phyloP scores from a whole-genome alignment of 2,329 filamentous ascomycete species.

The Cladosporium halotolerans region DNA sequence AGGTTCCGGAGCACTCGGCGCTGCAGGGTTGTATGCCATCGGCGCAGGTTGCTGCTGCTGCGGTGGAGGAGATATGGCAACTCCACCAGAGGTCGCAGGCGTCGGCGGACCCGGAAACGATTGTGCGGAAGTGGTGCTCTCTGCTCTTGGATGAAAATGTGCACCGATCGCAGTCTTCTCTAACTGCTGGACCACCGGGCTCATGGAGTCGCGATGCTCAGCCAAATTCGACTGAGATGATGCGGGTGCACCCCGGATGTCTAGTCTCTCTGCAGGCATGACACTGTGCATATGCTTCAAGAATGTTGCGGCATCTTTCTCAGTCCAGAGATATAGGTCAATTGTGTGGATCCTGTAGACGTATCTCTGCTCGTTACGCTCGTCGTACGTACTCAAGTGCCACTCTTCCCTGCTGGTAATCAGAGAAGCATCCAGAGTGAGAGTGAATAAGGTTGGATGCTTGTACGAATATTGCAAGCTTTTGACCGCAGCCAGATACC shows the following conservation, averaged over 20 bases:
- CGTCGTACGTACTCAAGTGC: conserved; percentile 69
- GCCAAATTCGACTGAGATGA: conserved; percentile 37
- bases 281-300: conserved; percentile 62
- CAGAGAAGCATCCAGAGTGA: conserved; percentile 52
- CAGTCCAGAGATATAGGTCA: conserved; percentile 75
- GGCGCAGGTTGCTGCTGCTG: conserved; percentile 38
- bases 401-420: conserved; percentile 51
- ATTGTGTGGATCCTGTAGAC: conserved; percentile 70
- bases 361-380: conserved; percentile 68
- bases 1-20: conserved; percentile 66
- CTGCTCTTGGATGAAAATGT: conserved; percentile 41
- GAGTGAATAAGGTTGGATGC: conserved; percentile 63
- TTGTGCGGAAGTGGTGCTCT: conserved; percentile 33
- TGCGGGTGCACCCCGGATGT: conserved; percentile 60
- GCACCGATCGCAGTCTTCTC: conserved; percentile 65
- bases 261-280: conserved; percentile 54
- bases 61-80: conserved; percentile 19
- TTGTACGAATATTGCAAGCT: conserved; percentile 66
- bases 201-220: conserved; percentile 49
- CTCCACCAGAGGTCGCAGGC: conserved; percentile 19
- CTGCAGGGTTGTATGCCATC: conserved; percentile 73
- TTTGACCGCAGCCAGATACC: conserved; percentile 57
- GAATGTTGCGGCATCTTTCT: conserved; percentile 64
- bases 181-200: conserved; percentile 65
- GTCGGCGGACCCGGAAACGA: conserved; percentile 27